Conservation (phyloP, 176 grass and related monocot species). For the Oryza glumipatula region DNA sequence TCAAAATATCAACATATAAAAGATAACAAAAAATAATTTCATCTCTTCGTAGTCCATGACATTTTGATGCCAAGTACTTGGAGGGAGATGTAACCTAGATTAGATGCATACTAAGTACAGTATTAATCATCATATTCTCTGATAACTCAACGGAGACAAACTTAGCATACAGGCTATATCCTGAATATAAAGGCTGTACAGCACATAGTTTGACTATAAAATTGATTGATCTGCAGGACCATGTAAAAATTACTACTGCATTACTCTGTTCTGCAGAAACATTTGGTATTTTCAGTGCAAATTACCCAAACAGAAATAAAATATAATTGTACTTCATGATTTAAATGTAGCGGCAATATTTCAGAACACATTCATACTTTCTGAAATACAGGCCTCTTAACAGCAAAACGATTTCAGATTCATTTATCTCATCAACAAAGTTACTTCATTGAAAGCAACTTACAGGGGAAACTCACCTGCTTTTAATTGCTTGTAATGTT, state of each 20-base stretch:
- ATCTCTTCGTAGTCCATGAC: not conserved
- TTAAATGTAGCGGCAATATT: not conserved
- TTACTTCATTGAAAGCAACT: conserved; percentile 30
- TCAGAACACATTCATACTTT: conserved; percentile 23
- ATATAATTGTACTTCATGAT: not conserved
- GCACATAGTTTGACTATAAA: not conserved
- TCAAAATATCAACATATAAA: conserved; percentile 15
- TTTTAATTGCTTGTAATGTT: conserved; percentile 62
- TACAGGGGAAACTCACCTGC: conserved; percentile 50
- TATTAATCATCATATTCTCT: conserved; percentile 15
- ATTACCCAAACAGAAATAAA: not conserved
- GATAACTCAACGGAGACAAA: not conserved
- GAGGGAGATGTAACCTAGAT: conserved; percentile 1
- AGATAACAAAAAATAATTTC: not conserved
- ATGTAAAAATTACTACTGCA: not conserved
- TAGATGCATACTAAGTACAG: not conserved
- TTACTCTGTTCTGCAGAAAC: conserved; percentile 7
- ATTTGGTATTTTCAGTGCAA: not conserved
- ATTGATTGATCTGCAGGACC: not conserved
- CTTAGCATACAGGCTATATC: conserved; percentile 3
- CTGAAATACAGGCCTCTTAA: not conserved
- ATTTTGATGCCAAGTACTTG: not conserved
- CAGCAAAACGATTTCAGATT: conserved; percentile 21
- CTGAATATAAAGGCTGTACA: conserved; percentile 14
- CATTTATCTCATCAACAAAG: conserved; percentile 28